phyloP scores from a whole-genome alignment of 345 rosid species.

The Laguncularia racemosa region DNA sequence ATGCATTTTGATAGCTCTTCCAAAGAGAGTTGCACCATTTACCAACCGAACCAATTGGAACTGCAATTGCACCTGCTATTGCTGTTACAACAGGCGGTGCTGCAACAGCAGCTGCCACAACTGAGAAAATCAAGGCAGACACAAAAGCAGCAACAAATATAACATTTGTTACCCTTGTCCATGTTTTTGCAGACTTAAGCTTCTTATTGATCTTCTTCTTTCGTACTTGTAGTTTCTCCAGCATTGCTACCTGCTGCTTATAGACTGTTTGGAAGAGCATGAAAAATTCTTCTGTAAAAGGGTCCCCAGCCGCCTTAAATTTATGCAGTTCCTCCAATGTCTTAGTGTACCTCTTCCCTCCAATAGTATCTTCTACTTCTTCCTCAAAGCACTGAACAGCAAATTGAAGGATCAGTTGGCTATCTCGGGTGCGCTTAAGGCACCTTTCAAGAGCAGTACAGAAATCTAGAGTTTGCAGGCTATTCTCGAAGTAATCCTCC shows the following conservation, averaged over 20 bases:
- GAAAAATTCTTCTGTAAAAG: slow-evolving; percentile 65
- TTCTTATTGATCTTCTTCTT: slow-evolving; percentile 67
- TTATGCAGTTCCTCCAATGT: slow-evolving; percentile 58
- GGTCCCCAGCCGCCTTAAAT: slow-evolving; percentile 62
- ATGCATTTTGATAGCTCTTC: slow-evolving; percentile 46
- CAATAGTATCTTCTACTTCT: slow-evolving; percentile 27
- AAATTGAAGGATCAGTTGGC: slow-evolving; percentile 57
- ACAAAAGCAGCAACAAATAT: slow-evolving; percentile 63
- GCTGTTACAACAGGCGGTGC: slow-evolving; percentile 70
- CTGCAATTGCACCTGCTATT: slow-evolving; percentile 59
- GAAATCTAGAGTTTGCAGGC: slow-evolving; percentile 59
- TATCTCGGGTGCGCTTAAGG: slow-evolving; percentile 54
- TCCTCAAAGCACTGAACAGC: slow-evolving; percentile 57
- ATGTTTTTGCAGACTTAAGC: slow-evolving; percentile 44
- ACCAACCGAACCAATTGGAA: slow-evolving; percentile 64
- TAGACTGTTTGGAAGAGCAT: slow-evolving; percentile 36
- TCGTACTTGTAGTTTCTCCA: slow-evolving; percentile 31
- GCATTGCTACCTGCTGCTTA: slow-evolving; percentile 45
- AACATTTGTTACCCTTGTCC: slow-evolving; percentile 73
- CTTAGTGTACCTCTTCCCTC: slow-evolving; percentile 38
- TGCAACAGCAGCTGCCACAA: slow-evolving; percentile 81
- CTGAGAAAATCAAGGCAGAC: slow-evolving; percentile 69
- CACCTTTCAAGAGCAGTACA: slow-evolving; percentile 65
- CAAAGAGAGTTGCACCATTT: slow-evolving; percentile 72
- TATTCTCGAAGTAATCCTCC: slow-evolving; percentile 58